Evolutionary conservation across 2,329 filamentous ascomycete species (phyloP).

Genomic region (Monilinia laxa): DNA sequence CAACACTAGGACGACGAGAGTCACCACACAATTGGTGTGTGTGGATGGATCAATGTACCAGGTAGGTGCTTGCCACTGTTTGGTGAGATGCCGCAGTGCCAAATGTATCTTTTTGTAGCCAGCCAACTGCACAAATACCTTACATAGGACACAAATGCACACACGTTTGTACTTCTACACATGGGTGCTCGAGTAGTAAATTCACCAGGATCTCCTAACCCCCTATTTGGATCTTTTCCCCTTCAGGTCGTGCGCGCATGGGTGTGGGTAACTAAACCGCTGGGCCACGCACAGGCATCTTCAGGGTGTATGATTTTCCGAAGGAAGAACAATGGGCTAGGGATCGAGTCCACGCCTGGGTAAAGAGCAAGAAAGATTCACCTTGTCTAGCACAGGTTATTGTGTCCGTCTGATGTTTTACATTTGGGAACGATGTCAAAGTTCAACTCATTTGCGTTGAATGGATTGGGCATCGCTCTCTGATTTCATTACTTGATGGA

Average conservation of each 20-base stretch:
- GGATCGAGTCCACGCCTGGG: conserved; percentile 13
- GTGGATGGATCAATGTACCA: conserved; percentile 22
- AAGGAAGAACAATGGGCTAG: conserved; percentile 14
- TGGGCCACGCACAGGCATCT: conserved; percentile 17
- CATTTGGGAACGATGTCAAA: not conserved
- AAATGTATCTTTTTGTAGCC: not conserved
- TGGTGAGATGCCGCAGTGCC: too few species aligned
- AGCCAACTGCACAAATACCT: too few species aligned
- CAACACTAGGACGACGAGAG: conserved; percentile 26
- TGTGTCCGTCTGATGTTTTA: conserved; percentile 1
- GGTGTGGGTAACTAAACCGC: conserved; percentile 14
- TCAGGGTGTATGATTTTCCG: not conserved
- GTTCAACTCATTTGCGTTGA: not conserved
- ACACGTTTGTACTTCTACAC: too few species aligned
- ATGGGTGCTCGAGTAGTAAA: not conserved
- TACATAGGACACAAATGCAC: too few species aligned
- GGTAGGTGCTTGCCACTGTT: not conserved
- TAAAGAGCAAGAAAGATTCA: conserved; percentile 8
- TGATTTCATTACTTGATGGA: too few species aligned
- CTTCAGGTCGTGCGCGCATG: conserved; percentile 15
- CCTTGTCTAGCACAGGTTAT: not conserved
- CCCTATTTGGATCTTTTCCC: conserved; percentile 17
- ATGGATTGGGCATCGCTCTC: not conserved
- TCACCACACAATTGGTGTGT: conserved; percentile 23
- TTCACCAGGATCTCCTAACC: conserved; percentile 3